Evolutionary conservation across 768 basidiomycete species (phyloP).

Genomic region (Kwoniella europaea): DNA sequence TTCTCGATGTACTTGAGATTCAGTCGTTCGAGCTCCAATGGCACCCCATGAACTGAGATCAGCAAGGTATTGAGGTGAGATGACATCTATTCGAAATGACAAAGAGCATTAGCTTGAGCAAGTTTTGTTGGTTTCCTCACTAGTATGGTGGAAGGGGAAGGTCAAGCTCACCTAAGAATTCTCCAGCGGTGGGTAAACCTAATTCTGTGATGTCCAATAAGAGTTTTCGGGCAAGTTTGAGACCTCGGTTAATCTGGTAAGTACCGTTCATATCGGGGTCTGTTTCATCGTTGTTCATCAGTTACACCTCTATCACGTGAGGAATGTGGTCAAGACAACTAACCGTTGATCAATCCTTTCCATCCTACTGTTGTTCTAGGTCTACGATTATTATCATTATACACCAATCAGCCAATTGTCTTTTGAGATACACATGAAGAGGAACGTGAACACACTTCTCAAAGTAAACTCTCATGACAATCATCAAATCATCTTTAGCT

Average conservation of each 20-base stretch:
- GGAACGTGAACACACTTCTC: conserved; percentile 66
- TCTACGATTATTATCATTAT: conserved; percentile 25
- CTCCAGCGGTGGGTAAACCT: conserved; percentile 93
- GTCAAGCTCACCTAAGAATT: conserved; percentile 69
- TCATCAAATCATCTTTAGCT: conserved; percentile 82
- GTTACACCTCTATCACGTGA: background rate
- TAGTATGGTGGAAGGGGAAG: background rate
- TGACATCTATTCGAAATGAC: conserved; percentile 52
- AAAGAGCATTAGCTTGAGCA: background rate
- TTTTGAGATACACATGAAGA: background rate
- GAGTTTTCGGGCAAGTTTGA: conserved; percentile 82
- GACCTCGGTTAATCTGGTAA: conserved; percentile 96
- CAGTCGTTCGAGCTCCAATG: conserved; percentile 67
- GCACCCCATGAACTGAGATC: conserved; percentile 62
- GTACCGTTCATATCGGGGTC: conserved; percentile 86
- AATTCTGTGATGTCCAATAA: conserved; percentile 87
- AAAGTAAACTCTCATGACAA: conserved; percentile 98
- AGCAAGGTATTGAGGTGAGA: conserved; percentile 60
- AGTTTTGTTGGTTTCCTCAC: no score
- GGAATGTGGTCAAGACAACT: conserved; percentile 12
- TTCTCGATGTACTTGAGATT: conserved; percentile 58
- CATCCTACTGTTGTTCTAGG: conserved; percentile 91
- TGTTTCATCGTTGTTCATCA: conserved; percentile 16
- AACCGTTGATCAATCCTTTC: conserved; percentile 95
- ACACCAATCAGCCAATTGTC: background rate